Base-by-base conservation (phyloP, 306 rosid genomes). In the Casuarina equisetifolia region DNA sequence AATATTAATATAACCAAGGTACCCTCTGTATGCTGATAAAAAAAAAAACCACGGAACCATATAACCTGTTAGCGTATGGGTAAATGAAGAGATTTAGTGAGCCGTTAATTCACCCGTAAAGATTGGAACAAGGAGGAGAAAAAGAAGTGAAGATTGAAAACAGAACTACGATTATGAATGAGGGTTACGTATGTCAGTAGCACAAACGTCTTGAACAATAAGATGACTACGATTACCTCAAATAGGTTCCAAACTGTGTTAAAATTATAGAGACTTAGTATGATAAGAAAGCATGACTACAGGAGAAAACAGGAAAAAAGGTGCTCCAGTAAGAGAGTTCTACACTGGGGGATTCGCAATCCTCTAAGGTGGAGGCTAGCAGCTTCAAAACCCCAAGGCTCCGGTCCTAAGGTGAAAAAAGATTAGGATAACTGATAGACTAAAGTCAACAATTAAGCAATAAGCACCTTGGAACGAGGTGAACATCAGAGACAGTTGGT, bases 341-440 rank as follows among this genome's bases (percentile, higher is more conserved):
- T 32, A 19, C 10, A 11, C 17, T 2, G 16, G 67, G 35, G 42
- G 40, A 11, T 59, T 59, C 35, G 35, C 25, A 59, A n/a, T 51
- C 4, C 57, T 5, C 57, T 16, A 58, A 58, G 48, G 42, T 40
- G 70, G 32, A 16, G 32, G 70, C 49, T 40, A 66, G 32, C 49
- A 66, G 70, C 70, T 66, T 39, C 70, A 39, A 62, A 66, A 8
- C 25, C 32, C 39, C 70, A 9, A 66, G 13, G 48, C 42, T 66
- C 70, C 40, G 40, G 70, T 66, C 32, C 70, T 38, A 66, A 9
- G 5, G 70, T 39, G 17, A 39, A 3, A 66, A 0, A 3, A 45
- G 32, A 66, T 20, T 2, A 66, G 48, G n/a, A 66, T 38, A 38
- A 42, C 20, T 8, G 16, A 25, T 32, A 38, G 64, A 10, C 32